phyloP scores from a whole-genome alignment of 768 basidiomycete species.

The Lanmaoa rubissima region DNA sequence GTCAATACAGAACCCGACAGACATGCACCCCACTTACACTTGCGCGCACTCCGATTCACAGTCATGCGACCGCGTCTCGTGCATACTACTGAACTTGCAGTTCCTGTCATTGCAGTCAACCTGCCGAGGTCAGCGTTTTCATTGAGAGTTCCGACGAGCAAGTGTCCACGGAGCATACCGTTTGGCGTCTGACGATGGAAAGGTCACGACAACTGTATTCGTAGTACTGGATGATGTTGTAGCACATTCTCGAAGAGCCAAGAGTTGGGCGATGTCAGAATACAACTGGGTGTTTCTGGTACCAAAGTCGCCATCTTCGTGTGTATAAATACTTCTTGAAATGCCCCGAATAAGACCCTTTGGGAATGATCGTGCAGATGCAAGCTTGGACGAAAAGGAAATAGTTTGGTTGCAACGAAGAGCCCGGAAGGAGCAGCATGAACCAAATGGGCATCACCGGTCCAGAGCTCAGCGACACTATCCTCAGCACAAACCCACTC shows the following conservation, averaged over 20 bases:
- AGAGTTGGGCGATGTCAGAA: background rate
- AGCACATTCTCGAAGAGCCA: constrained; percentile 31
- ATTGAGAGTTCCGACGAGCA: background rate
- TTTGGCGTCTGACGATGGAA: constrained; percentile 31
- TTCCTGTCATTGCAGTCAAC: constrained; percentile 44
- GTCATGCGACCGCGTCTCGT: constrained; percentile 33
- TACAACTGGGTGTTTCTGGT: constrained; percentile 4
- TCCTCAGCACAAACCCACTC: constrained; percentile 3
- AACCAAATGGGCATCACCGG: constrained; percentile 6
- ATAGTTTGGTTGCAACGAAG: background rate
- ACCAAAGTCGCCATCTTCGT: background rate
- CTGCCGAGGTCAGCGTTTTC: constrained; percentile 27
- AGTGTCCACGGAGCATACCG: constrained; percentile 24
- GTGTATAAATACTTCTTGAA: constrained; percentile 24
- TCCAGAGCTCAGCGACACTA: constrained; percentile 1
- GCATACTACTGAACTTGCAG: constrained; percentile 42
- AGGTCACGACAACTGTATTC: constrained; percentile 36
- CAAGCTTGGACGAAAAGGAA: background rate
- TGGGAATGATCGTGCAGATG: constrained; percentile 3
- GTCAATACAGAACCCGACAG: constrained; percentile 1
- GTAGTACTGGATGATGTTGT: constrained; percentile 32
- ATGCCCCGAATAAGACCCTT: constrained; percentile 3
- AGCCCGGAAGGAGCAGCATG: constrained; percentile 16
- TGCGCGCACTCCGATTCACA: constrained; percentile 39
- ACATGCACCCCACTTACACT: constrained; percentile 27